A percentile compares a stretch with the other conserved stretches of the same genome.
Evolutionary conservation across 1,284 basidiomycete species (phyloP).

Genomic region (Ceratobasidium sp.): DNA sequence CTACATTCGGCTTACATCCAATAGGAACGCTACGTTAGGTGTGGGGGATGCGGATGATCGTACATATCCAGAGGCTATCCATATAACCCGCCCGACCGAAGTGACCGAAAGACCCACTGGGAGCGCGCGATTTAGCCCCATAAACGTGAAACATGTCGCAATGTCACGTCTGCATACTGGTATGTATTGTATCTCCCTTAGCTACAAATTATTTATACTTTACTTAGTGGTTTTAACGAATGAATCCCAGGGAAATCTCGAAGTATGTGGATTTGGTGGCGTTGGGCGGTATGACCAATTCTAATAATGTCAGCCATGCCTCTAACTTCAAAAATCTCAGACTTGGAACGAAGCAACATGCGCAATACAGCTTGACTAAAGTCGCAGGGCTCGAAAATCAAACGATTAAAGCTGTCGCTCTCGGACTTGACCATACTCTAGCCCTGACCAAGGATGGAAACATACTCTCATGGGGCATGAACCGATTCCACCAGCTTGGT

Average conservation of each 20-base stretch:
- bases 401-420: conserved; percentile 74
- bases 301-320: neutral
- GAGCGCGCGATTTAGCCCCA: conserved; percentile 65
- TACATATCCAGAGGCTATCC: conserved; percentile 82
- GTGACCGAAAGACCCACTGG: conserved; percentile 56
- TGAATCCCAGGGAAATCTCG: conserved; percentile 80
- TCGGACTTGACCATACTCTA: conserved; percentile 95
- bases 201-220: neutral
- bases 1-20: conserved; percentile 27
- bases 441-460: conserved; percentile 86
- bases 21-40: conserved; percentile 87
- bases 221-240: conserved; percentile 77
- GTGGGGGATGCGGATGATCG: conserved; percentile 87
- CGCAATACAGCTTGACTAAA: conserved; percentile 79
- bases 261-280: conserved; percentile 88
- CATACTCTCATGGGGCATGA: conserved; percentile 92
- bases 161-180: conserved; percentile 90
- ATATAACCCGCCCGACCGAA: conserved; percentile 59
- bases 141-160: conserved; percentile 74
- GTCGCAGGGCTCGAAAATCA: conserved; percentile 70
- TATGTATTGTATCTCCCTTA: conserved; percentile 48
- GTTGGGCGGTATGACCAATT: conserved; percentile 72
- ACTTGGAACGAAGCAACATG: conserved; percentile 82
- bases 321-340: conserved; percentile 58
- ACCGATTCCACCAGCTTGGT: conserved; percentile 90